These are phyloP conservation scores for Vicia sativa DNA, from an alignment of 306 rosid genomes.

Conservation along the genomic window DNA sequence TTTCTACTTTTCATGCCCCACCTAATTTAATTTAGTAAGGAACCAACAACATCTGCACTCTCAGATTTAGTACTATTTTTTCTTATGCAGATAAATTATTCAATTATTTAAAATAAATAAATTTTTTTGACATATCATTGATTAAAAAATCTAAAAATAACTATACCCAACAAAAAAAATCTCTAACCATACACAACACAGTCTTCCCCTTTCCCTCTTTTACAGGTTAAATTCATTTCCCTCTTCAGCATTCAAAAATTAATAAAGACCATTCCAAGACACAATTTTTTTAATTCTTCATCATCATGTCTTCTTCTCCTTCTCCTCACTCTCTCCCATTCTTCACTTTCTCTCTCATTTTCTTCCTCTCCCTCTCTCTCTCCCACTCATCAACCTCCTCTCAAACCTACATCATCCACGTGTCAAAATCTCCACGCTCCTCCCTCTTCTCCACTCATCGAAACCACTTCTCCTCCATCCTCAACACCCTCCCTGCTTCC, in stretches of 20 bases:
- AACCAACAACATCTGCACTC: neutral
- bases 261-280: neutral
- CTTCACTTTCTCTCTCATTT: neutral
- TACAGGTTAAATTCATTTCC: neutral
- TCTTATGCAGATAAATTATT: too few species aligned
- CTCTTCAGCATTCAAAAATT: neutral
- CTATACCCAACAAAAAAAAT: neutral
- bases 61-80: too few species aligned
- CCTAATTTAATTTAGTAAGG: neutral
- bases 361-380: neutral
- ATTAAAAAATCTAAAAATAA: too few species aligned
- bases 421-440: constrained; percentile 61
- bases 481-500: constrained; percentile 69
- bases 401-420: constrained; percentile 74
- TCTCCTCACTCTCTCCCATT: neutral
- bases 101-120: too few species aligned
- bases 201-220: constrained; percentile 14
- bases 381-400: constrained; percentile 45
- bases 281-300: too few species aligned
- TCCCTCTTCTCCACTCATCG: constrained; percentile 54
- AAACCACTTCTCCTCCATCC: constrained; percentile 69
- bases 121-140: too few species aligned
- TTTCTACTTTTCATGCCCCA: neutral
- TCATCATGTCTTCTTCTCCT: constrained; percentile 20
- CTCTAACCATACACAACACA: neutral